These are phyloP conservation scores for Leccinum imitatum DNA, from an alignment of 768 basidiomycete species.

Conservation along the genomic window DNA sequence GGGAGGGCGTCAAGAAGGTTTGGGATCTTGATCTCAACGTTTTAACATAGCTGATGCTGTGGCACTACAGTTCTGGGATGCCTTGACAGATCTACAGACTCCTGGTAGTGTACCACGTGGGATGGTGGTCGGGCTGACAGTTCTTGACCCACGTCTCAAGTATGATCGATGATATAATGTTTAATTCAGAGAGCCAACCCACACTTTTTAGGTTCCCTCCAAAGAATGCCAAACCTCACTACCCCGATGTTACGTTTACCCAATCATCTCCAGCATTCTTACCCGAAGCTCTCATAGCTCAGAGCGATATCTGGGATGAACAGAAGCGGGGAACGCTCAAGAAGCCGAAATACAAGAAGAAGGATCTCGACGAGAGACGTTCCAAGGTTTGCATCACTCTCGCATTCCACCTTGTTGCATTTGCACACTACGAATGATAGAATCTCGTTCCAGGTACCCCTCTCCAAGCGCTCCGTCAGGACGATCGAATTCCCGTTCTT, in stretches of 20 bases:
- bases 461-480: constrained; percentile 65
- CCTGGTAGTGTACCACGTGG: constrained; percentile 69
- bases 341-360: constrained; percentile 73
- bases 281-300: constrained; percentile 60
- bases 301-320: constrained; percentile 72
- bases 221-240: constrained; percentile 56
- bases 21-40: neutral
- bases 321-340: constrained; percentile 50
- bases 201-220: constrained; percentile 70
- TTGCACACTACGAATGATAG: constrained; percentile 37
- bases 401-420: neutral
- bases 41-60: neutral
- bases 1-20: constrained; percentile 62
- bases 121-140: constrained; percentile 75
- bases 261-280: constrained; percentile 35
- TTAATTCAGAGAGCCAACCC: neutral
- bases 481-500: constrained; percentile 81
- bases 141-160: constrained; percentile 87
- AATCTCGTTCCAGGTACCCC: constrained; percentile 75
- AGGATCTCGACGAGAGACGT: constrained; percentile 82
- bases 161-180: constrained; percentile 34
- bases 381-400: constrained; percentile 51
- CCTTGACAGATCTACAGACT: constrained; percentile 58
- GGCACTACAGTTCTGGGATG: constrained; percentile 48
- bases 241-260: constrained; percentile 23